Evolutionary conservation across 2,329 filamentous ascomycete species (phyloP), one percentile per base, ranked within the genome.

Genomic region (Aspergillus uvarum): DNA sequence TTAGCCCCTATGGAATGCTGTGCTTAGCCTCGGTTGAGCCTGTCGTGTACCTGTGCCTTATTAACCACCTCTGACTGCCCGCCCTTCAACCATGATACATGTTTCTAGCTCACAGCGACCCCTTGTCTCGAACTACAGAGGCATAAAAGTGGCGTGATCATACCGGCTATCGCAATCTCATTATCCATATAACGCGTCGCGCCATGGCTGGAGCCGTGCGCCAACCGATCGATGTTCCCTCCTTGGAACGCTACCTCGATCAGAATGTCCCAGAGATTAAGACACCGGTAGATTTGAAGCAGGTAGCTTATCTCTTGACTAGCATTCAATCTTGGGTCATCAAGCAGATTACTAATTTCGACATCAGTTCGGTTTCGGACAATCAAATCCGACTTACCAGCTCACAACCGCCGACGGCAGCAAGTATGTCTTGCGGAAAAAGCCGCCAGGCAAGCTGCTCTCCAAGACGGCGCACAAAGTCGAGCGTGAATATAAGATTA

Each of bases 371-470:
- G 92, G 93, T 70, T 98, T 96, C 75, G 95, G 95, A 61, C 95
- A 98, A 79, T 96, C 92, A 60, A 99, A 98, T 75, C 95, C 95
- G 49, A 99, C 95, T 2, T 99, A 98, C 79, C 91, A 94, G 71
- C 83, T 98, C 71, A 96, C 88, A 16, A 87, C 87, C 55, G 82
- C 86, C 65, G 82, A 87, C 72, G 86, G 87, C 54, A 76, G 81
- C 67, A 87, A 88, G 72, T 96, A 89, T 79, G 95, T 99, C 35
- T 85, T 98, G 81, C 91, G 95, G 75, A 98, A 99, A 85, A 98
- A 98, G 80, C 95, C 95, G 0, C 94, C 95, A n/a, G 95, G 95
- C 65, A 87, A 89, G 79, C 88, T 99, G 44, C 84, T 98, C 53
- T 96, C 92, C 69, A 92, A 92, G 80, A 94, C 94, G 2, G 95